Conservation (phyloP, 345 rosid species). For the Hypericum androsaemum region DNA sequence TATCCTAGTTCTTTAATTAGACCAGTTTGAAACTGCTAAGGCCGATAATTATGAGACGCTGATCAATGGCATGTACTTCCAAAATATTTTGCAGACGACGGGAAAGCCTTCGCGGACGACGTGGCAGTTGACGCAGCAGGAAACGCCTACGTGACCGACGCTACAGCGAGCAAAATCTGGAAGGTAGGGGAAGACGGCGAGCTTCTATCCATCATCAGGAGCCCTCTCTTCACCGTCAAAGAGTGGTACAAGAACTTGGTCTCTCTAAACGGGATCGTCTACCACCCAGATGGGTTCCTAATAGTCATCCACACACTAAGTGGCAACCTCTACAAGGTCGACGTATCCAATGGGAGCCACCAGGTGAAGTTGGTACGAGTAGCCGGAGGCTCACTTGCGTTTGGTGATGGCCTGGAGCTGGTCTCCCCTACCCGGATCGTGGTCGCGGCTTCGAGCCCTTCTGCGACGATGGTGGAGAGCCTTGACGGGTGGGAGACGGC, state of each 20-base stretch:
- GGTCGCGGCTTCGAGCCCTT: constrained; percentile 66
- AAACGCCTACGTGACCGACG: constrained; percentile 68
- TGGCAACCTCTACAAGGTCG: constrained; percentile 59
- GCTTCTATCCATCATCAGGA: constrained; percentile 36
- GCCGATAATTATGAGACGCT: no score
- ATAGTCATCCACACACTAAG: constrained; percentile 58
- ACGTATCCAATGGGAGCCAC: constrained; percentile 25
- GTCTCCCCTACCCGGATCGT: constrained; percentile 60
- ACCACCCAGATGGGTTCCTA: constrained; percentile 75
- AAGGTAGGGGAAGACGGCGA: constrained; percentile 54
- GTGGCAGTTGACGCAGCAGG: constrained; percentile 68
- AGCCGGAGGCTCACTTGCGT: constrained; percentile 39
- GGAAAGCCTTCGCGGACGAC: constrained; percentile 72
- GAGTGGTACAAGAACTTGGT: constrained; percentile 63
- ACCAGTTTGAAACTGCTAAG: no score
- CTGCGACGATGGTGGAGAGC: constrained; percentile 67
- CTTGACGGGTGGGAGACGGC: constrained; percentile 79
- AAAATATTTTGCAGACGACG: constrained; percentile 30
- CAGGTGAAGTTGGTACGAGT: constrained; percentile 41
- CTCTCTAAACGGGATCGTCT: constrained; percentile 68
- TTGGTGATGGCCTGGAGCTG: constrained; percentile 74
- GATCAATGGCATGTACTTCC: no score
- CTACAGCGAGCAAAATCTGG: constrained; percentile 57
- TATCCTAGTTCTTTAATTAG: no score
- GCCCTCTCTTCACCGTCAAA: constrained; percentile 50